A percentile compares a stretch with the other conserved stretches of the same genome.
phyloP scores from a whole-genome alignment of 2,329 filamentous ascomycete genomes.

The Didymella segeticola region DNA sequence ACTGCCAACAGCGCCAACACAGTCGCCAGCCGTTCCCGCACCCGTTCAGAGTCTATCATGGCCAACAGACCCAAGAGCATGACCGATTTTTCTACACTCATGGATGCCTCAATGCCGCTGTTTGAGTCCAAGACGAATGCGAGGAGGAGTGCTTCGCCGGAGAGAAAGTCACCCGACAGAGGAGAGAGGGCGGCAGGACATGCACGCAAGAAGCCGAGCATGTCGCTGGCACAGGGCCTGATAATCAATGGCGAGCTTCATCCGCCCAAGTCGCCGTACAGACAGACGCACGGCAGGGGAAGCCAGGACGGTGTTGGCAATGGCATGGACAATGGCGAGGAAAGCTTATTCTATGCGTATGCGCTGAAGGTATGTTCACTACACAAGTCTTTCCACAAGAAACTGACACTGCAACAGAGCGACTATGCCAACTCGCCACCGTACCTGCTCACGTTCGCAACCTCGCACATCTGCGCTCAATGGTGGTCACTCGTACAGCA shows the following conservation, averaged over 20 bases:
- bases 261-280: slow-evolving; percentile 26
- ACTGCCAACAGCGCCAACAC: background rate
- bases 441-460: slow-evolving; percentile 45
- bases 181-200: slow-evolving; percentile 20
- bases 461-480: slow-evolving; percentile 37
- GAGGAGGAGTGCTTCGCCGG: slow-evolving; percentile 30
- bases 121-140: slow-evolving; percentile 33
- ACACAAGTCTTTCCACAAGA: background rate
- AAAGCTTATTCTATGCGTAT: slow-evolving; percentile 45
- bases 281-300: slow-evolving; percentile 17
- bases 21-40: slow-evolving; percentile 8
- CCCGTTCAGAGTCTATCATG: slow-evolving; percentile 11
- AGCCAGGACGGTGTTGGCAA: slow-evolving; percentile 4
- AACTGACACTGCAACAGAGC: slow-evolving; percentile 31
- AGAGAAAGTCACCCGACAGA: slow-evolving; percentile 29
- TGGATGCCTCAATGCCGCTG: slow-evolving; percentile 38
- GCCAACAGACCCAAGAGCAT: slow-evolving; percentile 40
- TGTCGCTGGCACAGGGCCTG: slow-evolving; percentile 46
- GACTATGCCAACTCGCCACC: slow-evolving; percentile 42
- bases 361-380: slow-evolving; percentile 39
- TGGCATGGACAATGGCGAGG: slow-evolving; percentile 19
- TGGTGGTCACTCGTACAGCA: slow-evolving; percentile 45
- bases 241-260: slow-evolving; percentile 43
- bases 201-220: slow-evolving; percentile 40
- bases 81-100: slow-evolving; percentile 42